These are phyloP conservation scores for Porcisia hertigi DNA, from an alignment of 208 protist species.

Conservation along the genomic window DNA sequence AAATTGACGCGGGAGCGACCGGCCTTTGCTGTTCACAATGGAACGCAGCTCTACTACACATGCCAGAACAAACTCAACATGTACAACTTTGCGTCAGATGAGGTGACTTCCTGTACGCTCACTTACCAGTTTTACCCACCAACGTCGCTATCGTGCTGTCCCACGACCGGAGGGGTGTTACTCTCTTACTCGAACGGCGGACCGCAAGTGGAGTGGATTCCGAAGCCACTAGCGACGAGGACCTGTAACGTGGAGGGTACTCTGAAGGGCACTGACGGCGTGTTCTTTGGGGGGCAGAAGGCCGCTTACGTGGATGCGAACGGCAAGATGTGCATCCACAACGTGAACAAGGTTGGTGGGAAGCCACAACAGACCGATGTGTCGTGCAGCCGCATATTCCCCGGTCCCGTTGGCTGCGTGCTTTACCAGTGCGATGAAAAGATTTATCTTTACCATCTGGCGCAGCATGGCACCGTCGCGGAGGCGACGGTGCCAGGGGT, in stretches of 20 bases:
- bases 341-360: conserved; percentile 79
- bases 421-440: conserved; percentile 85
- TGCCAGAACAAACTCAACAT: conserved; percentile 49
- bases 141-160: conserved; percentile 63
- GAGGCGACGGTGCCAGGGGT: conserved; percentile 64
- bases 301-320: conserved; percentile 93
- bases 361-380: conserved; percentile 65
- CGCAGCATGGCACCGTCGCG: conserved; percentile 83
- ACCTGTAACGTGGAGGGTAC: conserved; percentile 21
- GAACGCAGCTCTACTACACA: conserved; percentile 59
- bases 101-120: conserved; percentile 16
- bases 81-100: conserved; percentile 54
- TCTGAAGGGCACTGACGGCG: conserved; percentile 69
- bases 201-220: conserved; percentile 35
- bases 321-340: conserved; percentile 85
- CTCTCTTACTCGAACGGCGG: conserved; percentile 56
- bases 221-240: conserved; percentile 14
- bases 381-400: conserved; percentile 76
- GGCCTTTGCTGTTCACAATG: conserved; percentile 55
- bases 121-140: conserved; percentile 50
- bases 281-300: conserved; percentile 96
- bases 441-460: conserved; percentile 95
- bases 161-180: conserved; percentile 39
- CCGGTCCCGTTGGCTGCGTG: conserved; percentile 68
- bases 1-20: conserved; percentile 98